Conservation (phyloP, 768 basidiomycete species). For the Amanita muscaria region DNA sequence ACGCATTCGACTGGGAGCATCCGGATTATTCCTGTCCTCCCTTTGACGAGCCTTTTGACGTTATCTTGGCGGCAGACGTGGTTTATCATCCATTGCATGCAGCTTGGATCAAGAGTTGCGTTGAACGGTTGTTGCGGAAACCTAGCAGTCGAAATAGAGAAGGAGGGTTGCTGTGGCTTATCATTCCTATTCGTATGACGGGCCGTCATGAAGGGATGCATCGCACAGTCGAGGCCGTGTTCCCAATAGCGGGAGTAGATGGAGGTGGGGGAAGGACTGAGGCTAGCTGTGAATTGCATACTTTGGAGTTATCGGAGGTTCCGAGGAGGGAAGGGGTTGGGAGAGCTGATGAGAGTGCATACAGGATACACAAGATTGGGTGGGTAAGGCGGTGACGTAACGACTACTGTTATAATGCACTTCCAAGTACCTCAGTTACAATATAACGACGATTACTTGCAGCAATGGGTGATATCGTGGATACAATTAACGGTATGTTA, state of each 20-base stretch:
- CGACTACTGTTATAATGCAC: not conserved
- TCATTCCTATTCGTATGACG: slow-evolving; percentile 58
- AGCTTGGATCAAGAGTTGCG: slow-evolving; percentile 56
- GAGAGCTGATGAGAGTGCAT: slow-evolving; percentile 61
- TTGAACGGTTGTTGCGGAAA: slow-evolving; percentile 37
- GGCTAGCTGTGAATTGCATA: slow-evolving; percentile 24
- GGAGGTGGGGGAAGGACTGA: not conserved
- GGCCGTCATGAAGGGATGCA: slow-evolving; percentile 54
- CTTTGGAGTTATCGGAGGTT: slow-evolving; percentile 40
- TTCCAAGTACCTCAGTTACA: no score
- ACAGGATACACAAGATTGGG: slow-evolving; percentile 63
- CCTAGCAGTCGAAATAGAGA: slow-evolving; percentile 15
- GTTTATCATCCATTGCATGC: slow-evolving; percentile 69
- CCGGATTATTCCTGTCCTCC: slow-evolving; percentile 27
- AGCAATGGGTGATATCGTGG: no score
- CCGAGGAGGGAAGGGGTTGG: slow-evolving; percentile 47
- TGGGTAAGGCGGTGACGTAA: slow-evolving; percentile 32
- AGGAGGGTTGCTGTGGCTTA: slow-evolving; percentile 61
- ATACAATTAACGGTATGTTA: not conserved
- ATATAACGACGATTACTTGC: no score
- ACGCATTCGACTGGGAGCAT: slow-evolving; percentile 56
- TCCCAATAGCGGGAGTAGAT: slow-evolving; percentile 21
- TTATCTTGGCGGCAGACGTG: slow-evolving; percentile 74
- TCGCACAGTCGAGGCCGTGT: slow-evolving; percentile 46
- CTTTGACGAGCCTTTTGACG: slow-evolving; percentile 41